These are phyloP conservation scores for Agaricus sinodeliciosus DNA, from an alignment of 768 basidiomycete genomes.

Conservation along the genomic window DNA sequence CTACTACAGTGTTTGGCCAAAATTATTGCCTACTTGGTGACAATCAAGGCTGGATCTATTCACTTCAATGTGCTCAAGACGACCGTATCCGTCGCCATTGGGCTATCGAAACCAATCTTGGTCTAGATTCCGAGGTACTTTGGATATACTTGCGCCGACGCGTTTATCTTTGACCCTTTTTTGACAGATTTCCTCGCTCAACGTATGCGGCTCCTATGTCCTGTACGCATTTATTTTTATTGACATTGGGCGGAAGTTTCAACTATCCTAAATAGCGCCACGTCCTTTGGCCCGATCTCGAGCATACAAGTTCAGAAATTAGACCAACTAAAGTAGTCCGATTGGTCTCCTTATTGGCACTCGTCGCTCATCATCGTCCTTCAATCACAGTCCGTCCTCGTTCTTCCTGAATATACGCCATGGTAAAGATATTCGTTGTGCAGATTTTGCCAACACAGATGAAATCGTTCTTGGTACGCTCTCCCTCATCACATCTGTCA, in stretches of 20 bases:
- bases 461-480: conserved; percentile 1
- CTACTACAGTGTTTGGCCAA: background rate
- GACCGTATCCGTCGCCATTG: background rate
- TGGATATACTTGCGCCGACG: background rate
- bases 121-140: background rate
- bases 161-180: background rate
- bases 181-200: conserved; percentile 4
- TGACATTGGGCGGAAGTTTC: background rate
- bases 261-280: conserved; percentile 10
- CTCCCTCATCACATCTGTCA: background rate
- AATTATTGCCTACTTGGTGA: conserved; percentile 29
- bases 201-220: background rate
- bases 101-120: background rate
- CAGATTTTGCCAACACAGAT: background rate
- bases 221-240: background rate
- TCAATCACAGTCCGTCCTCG: background rate
- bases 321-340: background rate
- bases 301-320: conserved; percentile 6
- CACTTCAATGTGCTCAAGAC: background rate
- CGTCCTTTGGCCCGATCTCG: conserved; percentile 5
- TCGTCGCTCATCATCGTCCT: background rate
- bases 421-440: conserved; percentile 3
- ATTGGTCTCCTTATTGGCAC: background rate
- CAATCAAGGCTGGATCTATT: conserved; percentile 35
- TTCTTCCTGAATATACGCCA: background rate